Percentiles rank a stretch among this genome's conserved stretches.
phyloP scores from a whole-genome alignment of 129 eudicot species.

The Sambucus nigra region DNA sequence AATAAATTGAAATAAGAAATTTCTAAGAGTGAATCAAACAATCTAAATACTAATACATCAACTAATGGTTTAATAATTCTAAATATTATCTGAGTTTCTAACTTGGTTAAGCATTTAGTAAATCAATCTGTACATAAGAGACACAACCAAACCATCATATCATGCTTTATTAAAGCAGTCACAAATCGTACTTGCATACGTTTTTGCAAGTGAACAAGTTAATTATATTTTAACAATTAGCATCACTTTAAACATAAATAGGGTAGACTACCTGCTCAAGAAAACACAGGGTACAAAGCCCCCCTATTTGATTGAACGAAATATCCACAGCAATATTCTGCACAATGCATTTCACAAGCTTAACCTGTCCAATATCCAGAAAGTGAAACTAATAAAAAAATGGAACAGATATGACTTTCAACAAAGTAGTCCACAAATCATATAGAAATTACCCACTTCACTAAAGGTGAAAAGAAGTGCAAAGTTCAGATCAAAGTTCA shows the following conservation, averaged over 20 bases:
- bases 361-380: conserved; percentile 59
- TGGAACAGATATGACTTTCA: background rate
- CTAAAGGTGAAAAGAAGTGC: too few relatives aligned
- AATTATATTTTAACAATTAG: background rate
- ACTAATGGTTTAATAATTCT: too few relatives aligned
- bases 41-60: too few relatives aligned
- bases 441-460: too few relatives aligned
- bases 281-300: conserved; percentile 84
- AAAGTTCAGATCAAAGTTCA: too few relatives aligned
- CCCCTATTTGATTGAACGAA: conserved; percentile 85
- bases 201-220: background rate
- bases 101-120: background rate
- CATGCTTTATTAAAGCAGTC: too few relatives aligned
- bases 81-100: too few relatives aligned
- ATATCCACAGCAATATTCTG: conserved; percentile 82
- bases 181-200: too few relatives aligned
- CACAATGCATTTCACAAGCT: conserved; percentile 87
- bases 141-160: background rate
- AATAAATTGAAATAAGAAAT: too few relatives aligned
- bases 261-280: conserved; percentile 71
- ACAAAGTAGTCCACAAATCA: background rate
- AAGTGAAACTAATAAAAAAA: background rate
- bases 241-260: background rate
- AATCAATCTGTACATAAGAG: background rate
- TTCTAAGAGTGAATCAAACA: too few relatives aligned